Evolutionary conservation across 169 alveolate species (phyloP), one percentile per base, ranked within the genome.

Genomic region (Theileria luwenshuni): DNA sequence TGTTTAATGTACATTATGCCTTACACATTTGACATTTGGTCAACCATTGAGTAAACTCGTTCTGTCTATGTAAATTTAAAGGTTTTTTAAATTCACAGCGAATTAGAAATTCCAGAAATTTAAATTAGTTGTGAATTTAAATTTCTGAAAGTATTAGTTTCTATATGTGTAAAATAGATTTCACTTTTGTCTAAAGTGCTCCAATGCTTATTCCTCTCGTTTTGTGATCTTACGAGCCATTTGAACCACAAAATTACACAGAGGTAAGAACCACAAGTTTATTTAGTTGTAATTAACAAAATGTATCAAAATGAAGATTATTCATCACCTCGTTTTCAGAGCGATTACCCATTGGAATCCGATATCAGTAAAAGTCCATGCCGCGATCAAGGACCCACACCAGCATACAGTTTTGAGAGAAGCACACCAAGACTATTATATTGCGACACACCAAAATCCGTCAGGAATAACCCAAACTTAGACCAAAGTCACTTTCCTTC

Each of bases 161-260:
- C 5, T 38, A 12, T 2, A 54, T 23, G 63, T 54, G 63, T 54
- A 54, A 21, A 8, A 54, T 25, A 21, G 19, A 54, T 8, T 13
- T 25, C 30, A 54, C 63, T 25, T 54, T 23, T 13, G 19, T 54
- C 25, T 13, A 54, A 54, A 23, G 63, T n/a, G 63, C 63, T 54
- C 33, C 33, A 54, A n/a, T 54, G 63, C 27, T 54, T 54, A 54
- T n/a, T 54, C 63, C 27, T 25, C 13, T 15, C 63, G 13, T n/a
- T 15, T 54, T 54, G 63, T 54, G 63, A 54, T 54, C 27, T 54
- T 23, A 54, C 27, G 63, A n/a, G 63, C 63, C 63, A 54, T 27
- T 54, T 8, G 33, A 23, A 54, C 33, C 63, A 54, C n/a, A 54
- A 6, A 54, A 54, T 13, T 25, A 27, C 19, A 54, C 35, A 54